These are phyloP conservation scores for Aegilops umbellulata DNA, from an alignment of 176 grass and related monocot species.

Conservation along the genomic window DNA sequence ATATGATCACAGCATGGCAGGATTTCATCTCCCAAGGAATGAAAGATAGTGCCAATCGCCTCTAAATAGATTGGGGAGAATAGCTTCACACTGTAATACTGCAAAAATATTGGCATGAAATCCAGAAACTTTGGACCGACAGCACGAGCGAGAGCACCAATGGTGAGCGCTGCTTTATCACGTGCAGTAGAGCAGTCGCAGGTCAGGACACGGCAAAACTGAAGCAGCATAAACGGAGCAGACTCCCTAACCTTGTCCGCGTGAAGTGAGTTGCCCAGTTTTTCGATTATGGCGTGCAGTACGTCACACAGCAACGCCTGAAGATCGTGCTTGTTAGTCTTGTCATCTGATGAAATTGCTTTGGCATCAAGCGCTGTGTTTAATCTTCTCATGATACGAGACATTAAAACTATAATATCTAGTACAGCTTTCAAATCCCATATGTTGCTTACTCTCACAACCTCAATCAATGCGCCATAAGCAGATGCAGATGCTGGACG, in stretches of 20 bases:
- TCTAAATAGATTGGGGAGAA: constrained; percentile 82
- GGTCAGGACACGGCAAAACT: constrained; percentile 75
- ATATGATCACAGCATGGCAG: constrained; percentile 78
- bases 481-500: constrained; percentile 50
- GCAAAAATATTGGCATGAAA: constrained; percentile 75
- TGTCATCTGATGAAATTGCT: constrained; percentile 63
- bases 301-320: constrained; percentile 77
- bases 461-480: constrained; percentile 81
- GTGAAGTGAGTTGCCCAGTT: constrained; percentile 50
- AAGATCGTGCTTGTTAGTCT: constrained; percentile 70
- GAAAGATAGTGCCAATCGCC: constrained; percentile 81
- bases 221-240: constrained; percentile 66
- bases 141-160: constrained; percentile 80
- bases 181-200: constrained; percentile 75
- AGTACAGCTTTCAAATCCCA: constrained; percentile 29
- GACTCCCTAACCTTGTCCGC: background rate
- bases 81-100: constrained; percentile 81
- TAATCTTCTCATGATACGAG: constrained; percentile 79
- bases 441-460: constrained; percentile 70
- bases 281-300: constrained; percentile 81
- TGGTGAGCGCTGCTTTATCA: constrained; percentile 91
- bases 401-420: constrained; percentile 50
- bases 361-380: constrained; percentile 63
- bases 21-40: constrained; percentile 76
- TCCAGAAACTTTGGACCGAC: constrained; percentile 71